These are phyloP conservation scores for Lachnellula suecica DNA, from an alignment of 2,329 filamentous ascomycete genomes.

Conservation along the genomic window DNA sequence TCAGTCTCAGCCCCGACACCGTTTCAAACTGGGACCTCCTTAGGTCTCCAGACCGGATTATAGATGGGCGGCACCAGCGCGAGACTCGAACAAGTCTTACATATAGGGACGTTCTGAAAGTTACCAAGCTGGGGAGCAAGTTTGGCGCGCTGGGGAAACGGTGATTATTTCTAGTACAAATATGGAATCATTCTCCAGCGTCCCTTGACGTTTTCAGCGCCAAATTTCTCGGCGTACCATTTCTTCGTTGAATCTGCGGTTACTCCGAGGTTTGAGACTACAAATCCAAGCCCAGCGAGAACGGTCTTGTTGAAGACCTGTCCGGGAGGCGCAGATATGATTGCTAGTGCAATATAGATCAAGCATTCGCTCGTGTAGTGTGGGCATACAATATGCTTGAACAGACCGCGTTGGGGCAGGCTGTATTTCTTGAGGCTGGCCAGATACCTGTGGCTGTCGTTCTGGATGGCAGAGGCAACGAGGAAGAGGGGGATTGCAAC, in stretches of 20 bases:
- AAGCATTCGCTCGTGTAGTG: conserved; percentile 90
- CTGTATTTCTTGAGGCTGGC: conserved; percentile 78
- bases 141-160: conserved; percentile 50
- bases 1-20: conserved; percentile 57
- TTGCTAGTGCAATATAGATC: conserved; percentile 76
- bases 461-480: conserved; percentile 69
- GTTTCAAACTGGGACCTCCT: conserved; percentile 74
- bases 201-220: conserved; percentile 56
- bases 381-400: conserved; percentile 73
- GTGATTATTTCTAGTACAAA: conserved; percentile 47
- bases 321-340: conserved; percentile 70
- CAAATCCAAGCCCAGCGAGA: conserved; percentile 68
- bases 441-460: conserved; percentile 70
- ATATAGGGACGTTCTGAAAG: conserved; percentile 82
- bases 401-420: conserved; percentile 71
- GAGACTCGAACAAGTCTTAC: conserved; percentile 70
- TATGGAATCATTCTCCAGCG: conserved; percentile 78
- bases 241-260: conserved; percentile 75
- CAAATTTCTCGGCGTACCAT: conserved; percentile 81
- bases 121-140: conserved; percentile 70
- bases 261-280: conserved; percentile 74
- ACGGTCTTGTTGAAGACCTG: conserved; percentile 70
- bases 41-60: conserved; percentile 45
- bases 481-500: conserved; percentile 64
- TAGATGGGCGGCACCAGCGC: conserved; percentile 55